These are phyloP conservation scores for Fusarium setosum DNA, from an alignment of 2,329 filamentous ascomycete genomes.

Conservation along the genomic window DNA sequence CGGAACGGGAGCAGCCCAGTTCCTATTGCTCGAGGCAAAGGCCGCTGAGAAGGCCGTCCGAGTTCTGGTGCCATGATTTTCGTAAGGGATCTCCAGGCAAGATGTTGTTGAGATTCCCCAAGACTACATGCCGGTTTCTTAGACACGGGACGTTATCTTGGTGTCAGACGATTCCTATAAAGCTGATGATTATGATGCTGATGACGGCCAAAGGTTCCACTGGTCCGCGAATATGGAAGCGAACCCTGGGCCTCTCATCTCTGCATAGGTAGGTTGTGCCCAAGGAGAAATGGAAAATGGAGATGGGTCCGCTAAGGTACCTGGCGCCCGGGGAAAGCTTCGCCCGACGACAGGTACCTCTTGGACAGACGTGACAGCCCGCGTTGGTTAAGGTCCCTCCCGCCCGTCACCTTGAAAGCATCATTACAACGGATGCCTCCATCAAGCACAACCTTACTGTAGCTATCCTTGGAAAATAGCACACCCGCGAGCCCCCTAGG, in stretches of 20 bases:
- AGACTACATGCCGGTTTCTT: neutral
- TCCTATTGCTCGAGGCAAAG: constrained; percentile 15
- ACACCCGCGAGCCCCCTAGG: constrained; percentile 2
- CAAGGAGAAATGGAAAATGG: constrained; percentile 8
- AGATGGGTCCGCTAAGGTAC: constrained; percentile 10
- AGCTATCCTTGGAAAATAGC: neutral
- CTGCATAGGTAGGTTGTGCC: constrained; percentile 6
- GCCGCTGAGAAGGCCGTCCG: constrained; percentile 23
- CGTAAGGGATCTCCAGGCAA: neutral
- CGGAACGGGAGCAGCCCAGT: constrained; percentile 24
- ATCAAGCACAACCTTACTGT: neutral
- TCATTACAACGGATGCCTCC: constrained; percentile 3
- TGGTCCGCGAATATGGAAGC: constrained; percentile 14
- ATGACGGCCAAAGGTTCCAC: constrained; percentile 15
- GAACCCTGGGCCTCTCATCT: constrained; percentile 20
- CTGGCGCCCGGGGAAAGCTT: constrained; percentile 4
- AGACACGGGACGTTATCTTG: neutral
- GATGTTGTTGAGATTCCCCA: neutral
- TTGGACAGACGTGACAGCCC: neutral
- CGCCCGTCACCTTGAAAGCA: constrained; percentile 5
- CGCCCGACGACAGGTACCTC: neutral
- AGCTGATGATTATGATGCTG: neutral
- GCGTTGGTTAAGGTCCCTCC: constrained; percentile 3
- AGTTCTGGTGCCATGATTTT: neutral
- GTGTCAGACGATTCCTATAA: neutral